phyloP scores from a whole-genome alignment of 176 grass and related monocot species.

The Musa schizocarpa region DNA sequence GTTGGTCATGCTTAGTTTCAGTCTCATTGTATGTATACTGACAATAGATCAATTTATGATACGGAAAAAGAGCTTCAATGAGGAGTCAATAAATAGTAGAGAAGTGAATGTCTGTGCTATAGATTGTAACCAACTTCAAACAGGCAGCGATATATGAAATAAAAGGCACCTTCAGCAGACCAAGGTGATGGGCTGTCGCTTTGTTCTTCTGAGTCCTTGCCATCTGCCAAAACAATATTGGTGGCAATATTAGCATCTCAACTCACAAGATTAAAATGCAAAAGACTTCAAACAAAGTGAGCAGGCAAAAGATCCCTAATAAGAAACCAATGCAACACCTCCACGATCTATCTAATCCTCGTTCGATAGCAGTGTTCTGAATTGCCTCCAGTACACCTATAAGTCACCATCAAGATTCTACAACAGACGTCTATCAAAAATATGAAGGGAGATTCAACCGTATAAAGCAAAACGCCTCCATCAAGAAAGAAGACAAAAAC shows the following conservation, averaged over 20 bases:
- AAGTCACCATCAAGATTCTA: too few relatives aligned
- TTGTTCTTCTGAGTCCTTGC: slow-evolving; percentile 92
- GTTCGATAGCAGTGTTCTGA: background rate
- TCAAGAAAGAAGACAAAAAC: background rate
- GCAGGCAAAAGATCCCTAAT: background rate
- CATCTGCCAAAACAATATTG: slow-evolving; percentile 43
- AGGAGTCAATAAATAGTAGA: background rate
- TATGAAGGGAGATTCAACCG: background rate
- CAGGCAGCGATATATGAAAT: background rate
- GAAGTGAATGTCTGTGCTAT: background rate
- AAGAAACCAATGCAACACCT: background rate
- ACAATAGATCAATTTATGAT: too few relatives aligned
- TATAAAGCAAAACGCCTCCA: background rate
- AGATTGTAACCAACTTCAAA: background rate
- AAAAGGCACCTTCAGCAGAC: slow-evolving; percentile 62
- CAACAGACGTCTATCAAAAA: background rate
- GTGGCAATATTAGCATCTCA: slow-evolving; percentile 9
- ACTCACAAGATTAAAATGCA: background rate
- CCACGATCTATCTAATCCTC: background rate
- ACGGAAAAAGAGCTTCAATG: too few relatives aligned
- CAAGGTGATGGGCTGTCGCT: slow-evolving; percentile 97
- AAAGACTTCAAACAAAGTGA: background rate
- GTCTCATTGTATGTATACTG: too few relatives aligned
- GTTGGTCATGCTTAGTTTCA: too few relatives aligned
- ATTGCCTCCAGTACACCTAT: too few relatives aligned